Conservation (phyloP, 257 asterid species). For the Lycium barbarum region DNA sequence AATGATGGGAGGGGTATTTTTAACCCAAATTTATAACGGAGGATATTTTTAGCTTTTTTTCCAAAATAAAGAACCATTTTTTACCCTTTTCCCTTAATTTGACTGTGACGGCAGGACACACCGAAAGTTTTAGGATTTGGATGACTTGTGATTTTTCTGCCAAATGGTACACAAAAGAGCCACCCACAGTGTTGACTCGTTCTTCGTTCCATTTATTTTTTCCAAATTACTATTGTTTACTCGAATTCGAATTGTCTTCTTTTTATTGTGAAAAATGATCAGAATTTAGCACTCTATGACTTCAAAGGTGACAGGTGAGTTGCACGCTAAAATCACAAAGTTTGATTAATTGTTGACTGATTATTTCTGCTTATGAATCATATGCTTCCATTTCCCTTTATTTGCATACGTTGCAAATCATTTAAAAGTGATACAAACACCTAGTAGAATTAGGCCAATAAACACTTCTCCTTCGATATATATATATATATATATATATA, state of each 20-base stretch:
- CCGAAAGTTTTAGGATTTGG: not conserved
- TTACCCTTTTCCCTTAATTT: too few relatives aligned
- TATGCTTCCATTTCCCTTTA: not conserved
- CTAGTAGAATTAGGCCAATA: constrained; percentile 2
- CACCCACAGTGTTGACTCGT: constrained; percentile 7
- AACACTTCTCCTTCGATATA: not conserved
- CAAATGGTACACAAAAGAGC: constrained; percentile 1
- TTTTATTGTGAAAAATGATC: not conserved
- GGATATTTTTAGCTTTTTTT: too few relatives aligned
- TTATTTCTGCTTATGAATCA: constrained; percentile 15
- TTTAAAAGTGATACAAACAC: not conserved
- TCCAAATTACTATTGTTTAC: not conserved
- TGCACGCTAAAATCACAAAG: not conserved
- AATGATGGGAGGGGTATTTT: too few relatives aligned
- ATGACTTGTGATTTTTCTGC: not conserved
- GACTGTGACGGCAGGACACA: not conserved
- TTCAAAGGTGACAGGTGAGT: not conserved
- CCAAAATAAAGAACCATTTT: too few relatives aligned
- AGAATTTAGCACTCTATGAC: not conserved
- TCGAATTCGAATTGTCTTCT: not conserved
- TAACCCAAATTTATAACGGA: too few relatives aligned
- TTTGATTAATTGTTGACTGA: not conserved
- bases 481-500: too few relatives aligned
- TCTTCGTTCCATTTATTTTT: not conserved
- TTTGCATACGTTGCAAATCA: not conserved